Percentiles rank a stretch among this genome's conserved stretches.
These are phyloP conservation scores for Podospora comata DNA, from an alignment of 495 filamentous ascomycete species.

Conservation along the genomic window DNA sequence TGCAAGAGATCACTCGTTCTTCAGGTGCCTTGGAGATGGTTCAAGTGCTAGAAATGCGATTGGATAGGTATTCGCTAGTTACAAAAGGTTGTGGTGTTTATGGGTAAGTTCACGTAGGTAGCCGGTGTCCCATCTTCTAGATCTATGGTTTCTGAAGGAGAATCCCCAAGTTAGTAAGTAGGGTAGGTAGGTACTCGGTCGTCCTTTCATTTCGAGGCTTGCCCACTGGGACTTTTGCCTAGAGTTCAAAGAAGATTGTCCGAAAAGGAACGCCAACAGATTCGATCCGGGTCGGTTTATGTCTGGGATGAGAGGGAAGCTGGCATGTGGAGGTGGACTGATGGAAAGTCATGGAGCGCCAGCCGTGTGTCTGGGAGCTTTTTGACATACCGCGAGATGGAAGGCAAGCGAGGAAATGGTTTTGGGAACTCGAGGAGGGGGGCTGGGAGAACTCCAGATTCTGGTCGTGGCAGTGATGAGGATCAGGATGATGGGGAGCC, in stretches of 20 bases:
- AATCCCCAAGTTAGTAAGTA: no score
- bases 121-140: no score
- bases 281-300: slow-evolving; percentile 93
- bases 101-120: no score
- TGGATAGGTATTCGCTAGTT: no score
- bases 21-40: no score
- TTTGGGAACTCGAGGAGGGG: slow-evolving; percentile 55
- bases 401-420: slow-evolving; percentile 71
- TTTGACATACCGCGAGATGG: slow-evolving; percentile 96
- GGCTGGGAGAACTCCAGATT: slow-evolving; percentile 77
- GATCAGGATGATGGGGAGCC: slow-evolving; percentile 80
- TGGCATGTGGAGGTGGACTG: slow-evolving; percentile 97
- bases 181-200: no score
- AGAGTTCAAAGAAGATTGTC: slow-evolving; percentile 90
- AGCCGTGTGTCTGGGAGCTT: slow-evolving; percentile 97
- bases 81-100: no score
- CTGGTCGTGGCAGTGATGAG: slow-evolving; percentile 73
- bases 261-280: slow-evolving; percentile 93
- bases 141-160: no score
- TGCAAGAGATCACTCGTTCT: no score
- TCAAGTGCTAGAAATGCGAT: no score
- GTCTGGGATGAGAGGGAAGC: slow-evolving; percentile 99
- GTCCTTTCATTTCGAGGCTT: slow-evolving; percentile 71
- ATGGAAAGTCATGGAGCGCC: slow-evolving; percentile 98
- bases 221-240: slow-evolving; percentile 81